These are phyloP conservation scores for Maudiozyma saulgeensis DNA, from an alignment of 805 yeast species.

Conservation along the genomic window DNA sequence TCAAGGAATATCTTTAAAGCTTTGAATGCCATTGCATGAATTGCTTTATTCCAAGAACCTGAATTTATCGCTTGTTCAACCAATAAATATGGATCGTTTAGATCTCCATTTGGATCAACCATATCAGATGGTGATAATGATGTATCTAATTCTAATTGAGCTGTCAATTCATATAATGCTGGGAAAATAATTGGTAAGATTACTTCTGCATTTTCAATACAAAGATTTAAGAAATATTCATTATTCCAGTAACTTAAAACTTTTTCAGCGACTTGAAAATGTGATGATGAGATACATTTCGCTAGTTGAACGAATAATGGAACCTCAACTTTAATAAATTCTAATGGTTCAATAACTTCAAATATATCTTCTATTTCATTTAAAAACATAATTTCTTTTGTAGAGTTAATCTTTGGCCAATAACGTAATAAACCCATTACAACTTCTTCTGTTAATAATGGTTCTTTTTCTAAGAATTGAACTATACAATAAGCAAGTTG, in stretches of 20 bases:
- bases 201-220: conserved; percentile 86
- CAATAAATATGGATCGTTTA: conserved; percentile 29
- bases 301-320: conserved; percentile 91
- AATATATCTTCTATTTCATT: conserved; percentile 95
- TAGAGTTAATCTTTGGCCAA: conserved; percentile 94
- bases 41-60: conserved; percentile 88
- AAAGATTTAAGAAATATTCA: conserved; percentile 82
- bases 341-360: conserved; percentile 90
- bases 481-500: conserved; percentile 95
- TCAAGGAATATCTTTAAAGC: conserved; percentile 90
- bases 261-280: conserved; percentile 95
- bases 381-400: conserved; percentile 91
- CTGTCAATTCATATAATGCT: conserved; percentile 74
- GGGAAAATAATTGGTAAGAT: conserved; percentile 88
- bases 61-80: conserved; percentile 34
- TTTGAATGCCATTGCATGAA: conserved; percentile 80
- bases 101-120: conserved; percentile 1
- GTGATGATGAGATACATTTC: conserved; percentile 87
- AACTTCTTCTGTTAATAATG: conserved; percentile 88
- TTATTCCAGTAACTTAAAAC: conserved; percentile 91
- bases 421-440: conserved; percentile 83
- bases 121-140: conserved; percentile 2
- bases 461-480: conserved; percentile 93
- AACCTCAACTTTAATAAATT: conserved; percentile 82
- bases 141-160: conserved; percentile 29